These are phyloP conservation scores for Colletotrichum sp. DNA, from an alignment of 2,329 filamentous ascomycete genomes.

Conservation along the genomic window DNA sequence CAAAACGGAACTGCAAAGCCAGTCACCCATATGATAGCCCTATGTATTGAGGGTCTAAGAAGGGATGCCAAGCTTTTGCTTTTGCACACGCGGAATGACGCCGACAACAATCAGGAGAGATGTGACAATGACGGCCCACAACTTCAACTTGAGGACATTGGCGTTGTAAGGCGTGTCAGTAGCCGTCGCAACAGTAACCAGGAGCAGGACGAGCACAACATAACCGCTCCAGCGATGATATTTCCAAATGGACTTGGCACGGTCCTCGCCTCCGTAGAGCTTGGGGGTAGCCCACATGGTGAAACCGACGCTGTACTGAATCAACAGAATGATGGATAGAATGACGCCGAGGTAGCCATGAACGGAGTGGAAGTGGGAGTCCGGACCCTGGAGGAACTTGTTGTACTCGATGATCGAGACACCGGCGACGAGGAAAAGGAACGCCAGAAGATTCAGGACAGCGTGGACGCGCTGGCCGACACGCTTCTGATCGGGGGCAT, in stretches of 20 bases:
- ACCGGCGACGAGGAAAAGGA: constrained; percentile 66
- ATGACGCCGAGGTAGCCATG: constrained; percentile 85
- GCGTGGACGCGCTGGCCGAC: constrained; percentile 68
- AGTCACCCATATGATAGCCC: not conserved
- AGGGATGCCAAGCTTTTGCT: constrained; percentile 73
- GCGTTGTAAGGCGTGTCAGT: constrained; percentile 78
- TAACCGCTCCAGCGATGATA: constrained; percentile 86
- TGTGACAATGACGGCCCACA: constrained; percentile 77
- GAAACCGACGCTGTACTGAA: constrained; percentile 81
- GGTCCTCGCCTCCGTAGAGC: constrained; percentile 78
- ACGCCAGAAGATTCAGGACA: constrained; percentile 68
- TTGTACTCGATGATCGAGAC: constrained; percentile 80
- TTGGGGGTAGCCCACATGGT: constrained; percentile 79
- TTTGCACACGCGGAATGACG: constrained; percentile 78
- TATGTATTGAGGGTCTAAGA: not conserved
- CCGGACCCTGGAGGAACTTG: constrained; percentile 68
- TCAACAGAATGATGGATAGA: constrained; percentile 70
- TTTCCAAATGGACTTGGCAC: constrained; percentile 86
- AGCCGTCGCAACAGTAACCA: constrained; percentile 77
- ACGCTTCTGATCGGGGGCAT: constrained; percentile 75
- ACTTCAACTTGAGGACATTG: constrained; percentile 70
- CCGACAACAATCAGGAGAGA: constrained; percentile 71
- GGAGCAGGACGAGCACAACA: constrained; percentile 68
- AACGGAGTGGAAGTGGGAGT: constrained; percentile 76
- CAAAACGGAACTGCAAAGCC: not conserved